A percentile compares a stretch with the other conserved stretches of the same genome.
Evolutionary conservation across 2,329 filamentous ascomycete genomes (phyloP).

Genomic region (Hypoxylon sp.): DNA sequence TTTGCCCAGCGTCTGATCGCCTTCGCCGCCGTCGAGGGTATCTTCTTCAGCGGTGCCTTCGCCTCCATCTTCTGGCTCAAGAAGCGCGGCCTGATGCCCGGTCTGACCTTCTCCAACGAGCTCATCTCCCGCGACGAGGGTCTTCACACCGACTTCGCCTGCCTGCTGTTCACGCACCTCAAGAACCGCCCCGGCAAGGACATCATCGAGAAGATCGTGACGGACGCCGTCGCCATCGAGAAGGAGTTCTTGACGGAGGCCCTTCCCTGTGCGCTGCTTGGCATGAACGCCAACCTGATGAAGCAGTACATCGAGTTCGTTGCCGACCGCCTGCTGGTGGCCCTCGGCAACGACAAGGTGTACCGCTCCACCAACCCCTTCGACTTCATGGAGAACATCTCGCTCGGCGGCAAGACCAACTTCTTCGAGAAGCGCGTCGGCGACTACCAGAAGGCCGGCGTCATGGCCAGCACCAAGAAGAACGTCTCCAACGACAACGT

Average conservation of each 20-base stretch:
- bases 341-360: conserved; percentile 92
- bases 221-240: conserved; percentile 92
- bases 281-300: conserved; percentile 98
- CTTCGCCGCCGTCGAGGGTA: conserved; percentile 97
- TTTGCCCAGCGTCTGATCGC: conserved; percentile 96
- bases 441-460: conserved; percentile 99
- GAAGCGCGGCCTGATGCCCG: conserved; percentile 99
- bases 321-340: conserved; percentile 89
- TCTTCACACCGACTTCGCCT: conserved; percentile 99
- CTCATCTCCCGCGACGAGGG: conserved; percentile 99
- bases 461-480: conserved; percentile 91
- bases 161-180: conserved; percentile 95
- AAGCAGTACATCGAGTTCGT: conserved; percentile 99
- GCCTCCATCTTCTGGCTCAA: conserved; percentile 99
- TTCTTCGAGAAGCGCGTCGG: conserved; percentile 99
- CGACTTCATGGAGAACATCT: conserved; percentile 99
- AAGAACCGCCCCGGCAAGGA: conserved; percentile 88
- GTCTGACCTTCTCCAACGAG: conserved; percentile 99
- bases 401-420: conserved; percentile 98
- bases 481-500: conserved; percentile 54
- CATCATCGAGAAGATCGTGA: conserved; percentile 86
- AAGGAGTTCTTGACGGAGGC: conserved; percentile 98
- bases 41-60: conserved; percentile 99
- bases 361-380: conserved; percentile 96
- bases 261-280: conserved; percentile 88